phyloP scores from a whole-genome alignment of 2,329 filamentous ascomycete genomes.

The Alternaria gansuensis region DNA sequence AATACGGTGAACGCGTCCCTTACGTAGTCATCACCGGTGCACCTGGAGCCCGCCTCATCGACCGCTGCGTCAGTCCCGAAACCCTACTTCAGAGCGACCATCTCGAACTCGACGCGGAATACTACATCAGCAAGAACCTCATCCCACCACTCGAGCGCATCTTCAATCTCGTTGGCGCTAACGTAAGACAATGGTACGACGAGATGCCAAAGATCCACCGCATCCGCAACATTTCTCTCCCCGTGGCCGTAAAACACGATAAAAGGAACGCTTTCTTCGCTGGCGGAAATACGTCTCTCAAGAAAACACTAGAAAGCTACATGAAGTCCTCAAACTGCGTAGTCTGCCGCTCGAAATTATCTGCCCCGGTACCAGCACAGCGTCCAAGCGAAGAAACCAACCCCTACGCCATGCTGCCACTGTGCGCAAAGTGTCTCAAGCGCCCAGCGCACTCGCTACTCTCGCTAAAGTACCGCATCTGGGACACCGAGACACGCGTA shows the following conservation, averaged over 20 bases:
- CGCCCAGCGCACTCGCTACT: constrained; percentile 69
- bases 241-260: constrained; percentile 23
- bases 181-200: constrained; percentile 90
- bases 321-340: constrained; percentile 82
- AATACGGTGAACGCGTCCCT: constrained; percentile 93
- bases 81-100: constrained; percentile 79
- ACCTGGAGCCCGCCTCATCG: constrained; percentile 83
- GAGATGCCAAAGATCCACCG: constrained; percentile 94
- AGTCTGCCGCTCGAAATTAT: constrained; percentile 73
- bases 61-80: constrained; percentile 90
- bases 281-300: constrained; percentile 52
- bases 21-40: constrained; percentile 93
- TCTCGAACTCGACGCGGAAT: constrained; percentile 87
- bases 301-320: constrained; percentile 91
- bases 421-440: constrained; percentile 68
- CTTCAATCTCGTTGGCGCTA: constrained; percentile 94
- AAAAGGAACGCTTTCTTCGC: constrained; percentile 17
- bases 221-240: constrained; percentile 67
- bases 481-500: constrained; percentile 69
- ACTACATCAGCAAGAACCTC: constrained; percentile 95
- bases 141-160: constrained; percentile 95
- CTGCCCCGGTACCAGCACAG: constrained; percentile 30
- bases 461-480: constrained; percentile 69
- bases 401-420: constrained; percentile 47
- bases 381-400: constrained; percentile 28